Evolutionary conservation across 805 yeast species (phyloP).

Genomic region (Wickerhamiella occidentalis): DNA sequence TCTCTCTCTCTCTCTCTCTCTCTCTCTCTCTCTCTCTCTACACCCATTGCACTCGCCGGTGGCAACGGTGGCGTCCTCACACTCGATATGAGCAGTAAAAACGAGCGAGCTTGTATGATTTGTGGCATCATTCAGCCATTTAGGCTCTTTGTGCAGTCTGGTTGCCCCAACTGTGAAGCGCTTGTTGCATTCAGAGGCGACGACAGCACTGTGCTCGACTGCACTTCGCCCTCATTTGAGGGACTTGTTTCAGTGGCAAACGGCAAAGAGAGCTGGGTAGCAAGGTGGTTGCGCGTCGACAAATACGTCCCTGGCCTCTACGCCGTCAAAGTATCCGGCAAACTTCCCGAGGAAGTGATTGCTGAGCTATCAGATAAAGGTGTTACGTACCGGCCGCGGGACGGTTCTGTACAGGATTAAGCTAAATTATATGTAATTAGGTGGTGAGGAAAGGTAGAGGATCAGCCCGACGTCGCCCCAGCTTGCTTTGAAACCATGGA

Average conservation of each 20-base stretch:
- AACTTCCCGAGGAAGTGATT: slow-evolving; percentile 75
- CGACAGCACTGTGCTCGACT: slow-evolving; percentile 72
- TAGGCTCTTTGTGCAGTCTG: slow-evolving; percentile 60
- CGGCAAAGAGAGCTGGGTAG: slow-evolving; percentile 85
- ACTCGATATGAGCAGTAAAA: slow-evolving; percentile 35
- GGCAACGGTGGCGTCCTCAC: background rate
- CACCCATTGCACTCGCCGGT: too few relatives aligned
- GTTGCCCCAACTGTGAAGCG: slow-evolving; percentile 95
- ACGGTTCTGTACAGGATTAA: slow-evolving; percentile 47
- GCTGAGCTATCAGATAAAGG: slow-evolving; percentile 61
- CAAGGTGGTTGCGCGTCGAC: slow-evolving; percentile 87
- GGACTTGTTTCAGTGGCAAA: slow-evolving; percentile 86
- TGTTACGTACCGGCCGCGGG: slow-evolving; percentile 85
- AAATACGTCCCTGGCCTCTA: slow-evolving; percentile 80
- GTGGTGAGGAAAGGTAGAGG: background rate
- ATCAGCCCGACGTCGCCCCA: too few relatives aligned
- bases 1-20: too few relatives aligned
- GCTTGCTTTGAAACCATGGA: background rate
- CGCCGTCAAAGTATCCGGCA: slow-evolving; percentile 88
- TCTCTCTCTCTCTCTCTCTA: too few relatives aligned
- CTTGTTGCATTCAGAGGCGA: slow-evolving; percentile 68
- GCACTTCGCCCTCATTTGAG: slow-evolving; percentile 92
- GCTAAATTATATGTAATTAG: background rate
- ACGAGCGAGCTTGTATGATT: slow-evolving; percentile 93
- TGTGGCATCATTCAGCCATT: slow-evolving; percentile 86